Evolutionary conservation across 75 land plant species (phyloP), one percentile per base, ranked within the genome.

Genomic region (Cryptomeria japonica): DNA sequence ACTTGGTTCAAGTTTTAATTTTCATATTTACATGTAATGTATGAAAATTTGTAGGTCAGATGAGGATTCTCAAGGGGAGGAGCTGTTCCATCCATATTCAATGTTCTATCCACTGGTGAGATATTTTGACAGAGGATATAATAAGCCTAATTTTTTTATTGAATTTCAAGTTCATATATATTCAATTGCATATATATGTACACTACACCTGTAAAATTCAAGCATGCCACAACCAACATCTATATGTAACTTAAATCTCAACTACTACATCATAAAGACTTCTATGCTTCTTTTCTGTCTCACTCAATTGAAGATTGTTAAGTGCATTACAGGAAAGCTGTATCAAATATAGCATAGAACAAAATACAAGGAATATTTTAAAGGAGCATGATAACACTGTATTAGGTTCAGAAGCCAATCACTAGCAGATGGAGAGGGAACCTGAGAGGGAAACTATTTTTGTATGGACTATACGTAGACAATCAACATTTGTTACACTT

Each of bases 41-140:
- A 15, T 86, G 44, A 73, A 53, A 46, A 42, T n/a, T 85, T 89
- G 61, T 90, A 92, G 93, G 89, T 79, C 93, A 84, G 92, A 92
- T 76, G 90, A 87, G 73, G 93, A 61, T 86, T 92, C 93, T 36
- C 88, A 91, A 91, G 90, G 89, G 28, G 90, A 92, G 78, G 92
- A 92, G 76, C 85, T 92, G 80, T 92, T 92, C 89, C 92, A 87
- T 87, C 70, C 87, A 44, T 88, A 87, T 89, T 70, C 90, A 44
- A 42, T 86, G 37, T 75, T 87, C 82, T 87, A 39, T 46, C 80
- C 92, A 16, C 80, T 53, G 88, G 92, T 91, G 58, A 87, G 90
- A 75, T 84, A 38, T 70, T 61, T 55, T 44, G 15, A 42, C 64
- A 53, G 18, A 47, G 13, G 49, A 86, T 88, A 37, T n/a, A 3